Evolutionary conservation across 495 filamentous ascomycete species (phyloP), one percentile per base, ranked within the genome.

Genomic region (Neurospora sp.): DNA sequence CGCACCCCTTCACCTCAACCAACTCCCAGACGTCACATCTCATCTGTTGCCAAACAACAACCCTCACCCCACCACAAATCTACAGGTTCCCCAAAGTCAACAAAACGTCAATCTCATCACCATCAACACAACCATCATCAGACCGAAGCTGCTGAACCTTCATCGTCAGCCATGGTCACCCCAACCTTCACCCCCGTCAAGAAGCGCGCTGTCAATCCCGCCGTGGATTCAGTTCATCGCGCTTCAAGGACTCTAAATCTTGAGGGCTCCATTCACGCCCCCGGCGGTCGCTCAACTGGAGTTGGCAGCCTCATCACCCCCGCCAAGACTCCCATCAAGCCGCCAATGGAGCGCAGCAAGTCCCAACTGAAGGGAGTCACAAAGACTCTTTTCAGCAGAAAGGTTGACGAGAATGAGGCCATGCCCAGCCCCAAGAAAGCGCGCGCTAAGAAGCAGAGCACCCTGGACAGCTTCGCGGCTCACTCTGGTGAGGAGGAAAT

Each of bases 301-400:
- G 72, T 82, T 11, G 83, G 83, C 20, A 92, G 93, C 84, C 86
- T 98, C 69, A 94, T 94, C 5, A 98, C 96, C 12, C 96, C 96
- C 12, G 89, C 89, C 69, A 99, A 97, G 81, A 97, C 95, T 3
- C 96, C 96, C 1, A 88, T 88, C 70, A 92, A 92, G 82, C 89
- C 90, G 73, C 88, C 88, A 8, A 82, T 88, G 5, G 79, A 82
- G 70, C 78, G 84, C 75, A 75, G 79, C 35, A 83, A 86, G 71
- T 83, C 83, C 41, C 86, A 90, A 37, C 83, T 93, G 69, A 85
- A 86, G 65, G 81, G 87, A 12, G 87, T 94, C 40, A 89, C 93
- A 22, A 92, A 94, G 75, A 89, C 89, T 72, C 84, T 99, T 2
- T 97, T 97, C 78, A 80, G 83, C 61, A 65, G 14, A 37, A 65